Evolutionary conservation across 2,329 filamentous ascomycete species (phyloP).

Genomic region (Penicillium hesseltinei): DNA sequence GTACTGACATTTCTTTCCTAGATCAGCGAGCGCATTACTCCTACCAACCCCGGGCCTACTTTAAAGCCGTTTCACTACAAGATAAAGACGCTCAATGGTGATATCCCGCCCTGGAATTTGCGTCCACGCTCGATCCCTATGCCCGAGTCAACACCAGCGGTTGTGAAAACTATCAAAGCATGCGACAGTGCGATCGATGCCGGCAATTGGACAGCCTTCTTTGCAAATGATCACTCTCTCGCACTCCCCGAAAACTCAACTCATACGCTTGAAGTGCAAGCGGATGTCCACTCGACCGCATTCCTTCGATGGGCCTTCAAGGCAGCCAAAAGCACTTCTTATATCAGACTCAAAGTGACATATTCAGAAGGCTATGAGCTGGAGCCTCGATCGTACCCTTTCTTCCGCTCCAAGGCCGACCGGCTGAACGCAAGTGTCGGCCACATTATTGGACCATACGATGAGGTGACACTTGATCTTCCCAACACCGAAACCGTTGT

Average conservation of each 20-base stretch:
- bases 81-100: conserved; percentile 39
- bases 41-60: neutral
- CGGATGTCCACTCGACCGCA: conserved; percentile 26
- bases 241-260: conserved; percentile 12
- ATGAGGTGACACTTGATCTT: conserved; percentile 34
- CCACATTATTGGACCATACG: conserved; percentile 39
- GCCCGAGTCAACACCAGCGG: conserved; percentile 26
- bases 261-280: conserved; percentile 25
- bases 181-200: conserved; percentile 16
- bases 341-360: conserved; percentile 27
- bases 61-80: conserved; percentile 27
- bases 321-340: conserved; percentile 14
- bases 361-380: conserved; percentile 36
- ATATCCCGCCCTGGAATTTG: conserved; percentile 42
- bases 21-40: conserved; percentile 26
- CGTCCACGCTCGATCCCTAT: conserved; percentile 40
- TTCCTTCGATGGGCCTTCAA: conserved; percentile 25
- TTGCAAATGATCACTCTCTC: neutral
- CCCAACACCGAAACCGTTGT: neutral
- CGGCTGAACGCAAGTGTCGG: conserved; percentile 34
- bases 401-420: conserved; percentile 40
- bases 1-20: neutral
- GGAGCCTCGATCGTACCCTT: conserved; percentile 38
- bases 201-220: conserved; percentile 13
- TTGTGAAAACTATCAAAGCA: conserved; percentile 22